Conservation (phyloP, 2,329 filamentous ascomycete species). For the Aspergillus fischeri region DNA sequence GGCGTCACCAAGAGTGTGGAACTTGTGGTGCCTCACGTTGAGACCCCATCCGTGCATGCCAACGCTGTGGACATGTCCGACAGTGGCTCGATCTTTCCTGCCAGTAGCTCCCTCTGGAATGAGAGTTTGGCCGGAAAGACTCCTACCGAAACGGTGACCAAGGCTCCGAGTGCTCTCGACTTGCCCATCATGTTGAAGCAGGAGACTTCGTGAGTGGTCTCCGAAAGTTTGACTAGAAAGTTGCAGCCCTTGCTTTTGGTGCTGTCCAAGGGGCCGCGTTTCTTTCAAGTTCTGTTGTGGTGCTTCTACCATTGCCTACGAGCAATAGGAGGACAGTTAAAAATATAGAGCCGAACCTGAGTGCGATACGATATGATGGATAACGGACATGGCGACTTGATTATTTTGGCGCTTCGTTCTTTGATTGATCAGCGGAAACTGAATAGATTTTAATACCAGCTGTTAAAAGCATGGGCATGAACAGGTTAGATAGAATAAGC, state of each 20-base stretch:
- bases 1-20: constrained; percentile 34
- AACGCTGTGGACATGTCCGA: constrained; percentile 17
- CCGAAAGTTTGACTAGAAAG: too few species aligned
- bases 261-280: background rate
- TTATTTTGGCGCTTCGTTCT: background rate
- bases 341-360: background rate
- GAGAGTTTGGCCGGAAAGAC: constrained; percentile 11
- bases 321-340: background rate
- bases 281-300: background rate
- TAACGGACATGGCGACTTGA: background rate
- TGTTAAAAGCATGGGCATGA: background rate
- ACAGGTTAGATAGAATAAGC: background rate
- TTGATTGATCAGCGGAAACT: background rate
- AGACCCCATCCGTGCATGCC: constrained; percentile 10
- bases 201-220: background rate
- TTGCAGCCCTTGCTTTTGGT: too few species aligned
- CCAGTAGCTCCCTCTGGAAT: constrained; percentile 27
- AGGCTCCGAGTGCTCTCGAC: constrained; percentile 1
- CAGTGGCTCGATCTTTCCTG: constrained; percentile 26
- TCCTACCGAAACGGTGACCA: constrained; percentile 6
- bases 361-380: background rate
- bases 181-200: constrained; percentile 1
- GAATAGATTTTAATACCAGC: constrained; percentile 4
- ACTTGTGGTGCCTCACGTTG: constrained; percentile 39
- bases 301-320: background rate